phyloP scores from a whole-genome alignment of 345 rosid species.

The Geranium rotundifolium region DNA sequence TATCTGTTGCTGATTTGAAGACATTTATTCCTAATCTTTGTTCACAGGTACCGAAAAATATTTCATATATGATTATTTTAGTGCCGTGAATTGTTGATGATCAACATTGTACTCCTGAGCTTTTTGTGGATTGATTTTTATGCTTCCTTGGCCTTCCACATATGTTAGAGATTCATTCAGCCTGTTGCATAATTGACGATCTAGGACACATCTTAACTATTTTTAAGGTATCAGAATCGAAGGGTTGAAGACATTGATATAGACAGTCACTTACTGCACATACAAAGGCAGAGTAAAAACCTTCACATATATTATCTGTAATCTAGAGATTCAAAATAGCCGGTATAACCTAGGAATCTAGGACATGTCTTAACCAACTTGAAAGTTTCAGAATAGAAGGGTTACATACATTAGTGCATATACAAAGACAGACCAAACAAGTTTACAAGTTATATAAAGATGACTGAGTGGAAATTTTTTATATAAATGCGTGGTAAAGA shows the following conservation, averaged over 20 bases:
- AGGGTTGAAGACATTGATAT: not conserved
- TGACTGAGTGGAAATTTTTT: not conserved
- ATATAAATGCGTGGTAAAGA: too few relatives aligned
- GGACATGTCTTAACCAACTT: too few relatives aligned
- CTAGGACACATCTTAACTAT: too few relatives aligned
- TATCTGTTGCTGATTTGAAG: conserved; percentile 63
- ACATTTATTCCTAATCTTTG: conserved; percentile 65
- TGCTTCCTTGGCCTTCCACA: not conserved
- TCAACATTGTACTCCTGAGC: not conserved
- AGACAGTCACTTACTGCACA: not conserved
- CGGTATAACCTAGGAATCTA: too few relatives aligned
- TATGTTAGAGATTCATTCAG: not conserved
- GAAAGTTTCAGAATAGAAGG: too few relatives aligned
- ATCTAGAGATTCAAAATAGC: too few relatives aligned
- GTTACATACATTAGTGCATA: too few relatives aligned
- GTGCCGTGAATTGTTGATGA: not conserved
- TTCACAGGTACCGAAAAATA: conserved; percentile 56
- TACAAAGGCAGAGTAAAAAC: not conserved
- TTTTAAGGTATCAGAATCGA: too few relatives aligned
- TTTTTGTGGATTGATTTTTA: not conserved
- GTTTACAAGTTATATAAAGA: too few relatives aligned
- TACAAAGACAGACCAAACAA: too few relatives aligned
- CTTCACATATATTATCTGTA: too few relatives aligned
- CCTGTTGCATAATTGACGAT: not conserved
- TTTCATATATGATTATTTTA: conserved; percentile 2